These are phyloP conservation scores for Boletellus emodensis DNA, from an alignment of 768 basidiomycete species.

Conservation along the genomic window DNA sequence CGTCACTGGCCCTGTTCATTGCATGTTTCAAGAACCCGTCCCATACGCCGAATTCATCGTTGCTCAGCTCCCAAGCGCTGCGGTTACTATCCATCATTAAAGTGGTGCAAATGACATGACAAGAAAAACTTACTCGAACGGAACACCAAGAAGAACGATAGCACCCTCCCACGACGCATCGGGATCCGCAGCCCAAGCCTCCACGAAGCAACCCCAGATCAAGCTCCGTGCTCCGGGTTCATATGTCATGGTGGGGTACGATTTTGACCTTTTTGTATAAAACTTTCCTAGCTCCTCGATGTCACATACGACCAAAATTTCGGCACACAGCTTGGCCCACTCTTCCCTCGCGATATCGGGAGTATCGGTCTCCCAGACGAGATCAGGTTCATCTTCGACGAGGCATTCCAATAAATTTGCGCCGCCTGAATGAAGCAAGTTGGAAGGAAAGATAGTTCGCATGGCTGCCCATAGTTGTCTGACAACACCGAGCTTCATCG, in stretches of 20 bases:
- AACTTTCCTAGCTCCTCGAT: slow-evolving; percentile 47
- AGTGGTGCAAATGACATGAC: slow-evolving; percentile 1
- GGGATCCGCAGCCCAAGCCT: slow-evolving; percentile 49
- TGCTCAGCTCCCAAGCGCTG: slow-evolving; percentile 48
- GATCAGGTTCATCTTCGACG: slow-evolving; percentile 42
- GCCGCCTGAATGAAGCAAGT: slow-evolving; percentile 41
- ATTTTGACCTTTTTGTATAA: slow-evolving; percentile 37
- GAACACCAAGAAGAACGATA: slow-evolving; percentile 49
- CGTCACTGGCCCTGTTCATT: slow-evolving; percentile 55
- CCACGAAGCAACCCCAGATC: slow-evolving; percentile 57
- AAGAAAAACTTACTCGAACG: slow-evolving; percentile 52
- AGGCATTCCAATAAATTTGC: slow-evolving; percentile 47
- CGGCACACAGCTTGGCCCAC: slow-evolving; percentile 62
- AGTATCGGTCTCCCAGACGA: slow-evolving; percentile 41
- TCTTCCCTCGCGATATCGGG: slow-evolving; percentile 44
- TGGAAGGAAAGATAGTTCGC: slow-evolving; percentile 39
- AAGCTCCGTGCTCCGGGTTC: slow-evolving; percentile 39
- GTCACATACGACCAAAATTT: slow-evolving; percentile 48
- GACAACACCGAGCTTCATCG: slow-evolving; percentile 54
- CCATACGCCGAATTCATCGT: slow-evolving; percentile 58
- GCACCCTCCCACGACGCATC: slow-evolving; percentile 53
- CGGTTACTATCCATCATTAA: slow-evolving; percentile 30
- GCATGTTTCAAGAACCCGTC: slow-evolving; percentile 50
- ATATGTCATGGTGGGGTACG: slow-evolving; percentile 28
- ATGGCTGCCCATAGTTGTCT: slow-evolving; percentile 55